phyloP scores from a whole-genome alignment of 768 basidiomycete species.

The Bullera alba region DNA sequence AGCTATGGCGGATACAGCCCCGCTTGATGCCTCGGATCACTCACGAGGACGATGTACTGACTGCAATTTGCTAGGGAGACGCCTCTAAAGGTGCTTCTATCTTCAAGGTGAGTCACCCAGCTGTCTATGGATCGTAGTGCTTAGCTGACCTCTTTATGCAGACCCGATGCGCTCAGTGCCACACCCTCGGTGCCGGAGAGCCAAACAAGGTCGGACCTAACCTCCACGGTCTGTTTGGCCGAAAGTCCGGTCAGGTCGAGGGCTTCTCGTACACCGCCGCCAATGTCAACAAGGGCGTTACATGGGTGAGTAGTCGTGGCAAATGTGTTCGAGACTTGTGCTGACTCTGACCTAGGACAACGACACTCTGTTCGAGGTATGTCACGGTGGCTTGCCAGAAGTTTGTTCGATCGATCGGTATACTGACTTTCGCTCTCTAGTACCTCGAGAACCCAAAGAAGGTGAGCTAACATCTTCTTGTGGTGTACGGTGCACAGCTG shows the following conservation, averaged over 20 bases:
- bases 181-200: constrained; percentile 59
- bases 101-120: constrained; percentile 72
- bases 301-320: constrained; percentile 53
- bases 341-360: constrained; percentile 48
- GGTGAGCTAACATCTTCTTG: constrained; percentile 47
- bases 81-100: constrained; percentile 80
- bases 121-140: neutral
- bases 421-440: neutral
- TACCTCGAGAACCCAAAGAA: constrained; percentile 85
- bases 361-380: constrained; percentile 72
- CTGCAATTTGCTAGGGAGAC: constrained; percentile 59
- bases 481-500: constrained; percentile 1
- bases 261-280: constrained; percentile 89
- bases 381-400: neutral
- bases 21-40: no score
- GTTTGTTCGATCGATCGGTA: neutral
- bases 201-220: constrained; percentile 71
- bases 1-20: no score
- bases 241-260: constrained; percentile 67
- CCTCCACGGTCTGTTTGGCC: constrained; percentile 71
- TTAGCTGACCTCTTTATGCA: neutral
- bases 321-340: neutral
- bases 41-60: neutral
- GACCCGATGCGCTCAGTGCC: constrained; percentile 59
- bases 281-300: constrained; percentile 88